A percentile compares a stretch with the other conserved stretches of the same genome.
These are phyloP conservation scores for Viridothelium virens DNA, from an alignment of 495 filamentous ascomycete genomes.

Conservation along the genomic window DNA sequence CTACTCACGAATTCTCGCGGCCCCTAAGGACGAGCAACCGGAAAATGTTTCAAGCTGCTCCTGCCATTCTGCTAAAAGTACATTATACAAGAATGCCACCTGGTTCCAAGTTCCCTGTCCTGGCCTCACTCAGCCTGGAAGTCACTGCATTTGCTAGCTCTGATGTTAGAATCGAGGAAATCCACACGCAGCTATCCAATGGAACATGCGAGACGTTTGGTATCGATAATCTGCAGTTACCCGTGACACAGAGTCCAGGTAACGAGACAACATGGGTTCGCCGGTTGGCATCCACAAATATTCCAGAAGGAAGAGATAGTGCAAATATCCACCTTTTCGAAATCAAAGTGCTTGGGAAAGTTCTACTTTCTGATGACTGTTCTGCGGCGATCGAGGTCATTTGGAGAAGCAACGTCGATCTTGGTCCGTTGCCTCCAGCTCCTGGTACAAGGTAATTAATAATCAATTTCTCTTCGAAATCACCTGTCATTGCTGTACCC, in stretches of 20 bases:
- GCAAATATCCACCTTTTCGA: constrained; percentile 45
- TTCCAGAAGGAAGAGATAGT: constrained; percentile 23
- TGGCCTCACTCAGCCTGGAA: constrained; percentile 81
- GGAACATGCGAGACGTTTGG: constrained; percentile 62
- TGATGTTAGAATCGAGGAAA: constrained; percentile 59
- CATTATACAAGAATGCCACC: constrained; percentile 66
- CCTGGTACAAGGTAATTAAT: constrained; percentile 55
- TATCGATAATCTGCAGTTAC: constrained; percentile 51
- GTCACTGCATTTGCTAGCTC: constrained; percentile 74
- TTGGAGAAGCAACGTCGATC: constrained; percentile 78
- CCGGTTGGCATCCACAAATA: constrained; percentile 56
- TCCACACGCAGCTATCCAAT: constrained; percentile 56
- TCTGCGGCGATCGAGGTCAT: constrained; percentile 66
- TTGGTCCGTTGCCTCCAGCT: constrained; percentile 45
- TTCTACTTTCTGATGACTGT: constrained; percentile 56
- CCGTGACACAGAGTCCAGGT: constrained; percentile 63
- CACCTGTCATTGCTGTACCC: constrained; percentile 22
- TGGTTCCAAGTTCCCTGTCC: constrained; percentile 43
- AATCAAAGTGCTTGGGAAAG: constrained; percentile 60
- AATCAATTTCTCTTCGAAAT: constrained; percentile 25
- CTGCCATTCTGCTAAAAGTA: constrained; percentile 75
- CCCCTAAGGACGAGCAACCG: constrained; percentile 54
- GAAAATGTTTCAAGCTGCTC: constrained; percentile 63
- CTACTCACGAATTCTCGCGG: constrained; percentile 51
- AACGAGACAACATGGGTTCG: constrained; percentile 84